Evolutionary conservation across 108 stramenopile species (phyloP).

Genomic region (Nitzschia palea): DNA sequence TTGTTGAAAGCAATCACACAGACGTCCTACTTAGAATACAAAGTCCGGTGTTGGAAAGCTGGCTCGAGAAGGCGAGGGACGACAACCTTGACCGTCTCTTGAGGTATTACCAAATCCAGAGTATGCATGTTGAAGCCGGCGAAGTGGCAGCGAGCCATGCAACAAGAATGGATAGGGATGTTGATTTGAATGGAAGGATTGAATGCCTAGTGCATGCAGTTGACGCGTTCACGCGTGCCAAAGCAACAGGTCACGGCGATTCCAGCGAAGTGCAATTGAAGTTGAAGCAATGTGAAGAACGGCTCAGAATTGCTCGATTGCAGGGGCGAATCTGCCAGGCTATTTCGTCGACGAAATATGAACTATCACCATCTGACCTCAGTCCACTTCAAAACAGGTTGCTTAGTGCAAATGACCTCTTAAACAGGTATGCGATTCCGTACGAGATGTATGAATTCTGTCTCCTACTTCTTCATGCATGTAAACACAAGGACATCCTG

Average conservation of each 20-base stretch:
- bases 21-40: conserved; percentile 70
- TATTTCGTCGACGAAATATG: conserved; percentile 47
- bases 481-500: conserved; percentile 49
- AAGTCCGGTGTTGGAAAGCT: conserved; percentile 66
- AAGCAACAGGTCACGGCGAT: conserved; percentile 15
- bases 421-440: conserved; percentile 72
- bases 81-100: conserved; percentile 57
- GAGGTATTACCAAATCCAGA: conserved; percentile 73
- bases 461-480: conserved; percentile 66
- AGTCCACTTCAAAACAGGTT: conserved; percentile 48
- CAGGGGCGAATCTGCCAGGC: conserved; percentile 65
- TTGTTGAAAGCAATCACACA: conserved; percentile 56
- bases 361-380: conserved; percentile 37
- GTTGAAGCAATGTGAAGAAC: conserved; percentile 46
- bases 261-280: conserved; percentile 36
- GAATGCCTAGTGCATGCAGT: conserved; percentile 67
- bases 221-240: conserved; percentile 52
- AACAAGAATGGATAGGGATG: conserved; percentile 24
- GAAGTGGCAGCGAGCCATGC: conserved; percentile 59
- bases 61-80: conserved; percentile 52
- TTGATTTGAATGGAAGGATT: conserved; percentile 61
- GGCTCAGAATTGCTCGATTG: conserved; percentile 67
- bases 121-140: conserved; percentile 60
- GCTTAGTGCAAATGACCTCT: conserved; percentile 62
- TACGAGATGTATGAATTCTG: conserved; percentile 77